Conservation (phyloP, 805 yeast species). For the Vanderwaltozyma tropicalis region DNA sequence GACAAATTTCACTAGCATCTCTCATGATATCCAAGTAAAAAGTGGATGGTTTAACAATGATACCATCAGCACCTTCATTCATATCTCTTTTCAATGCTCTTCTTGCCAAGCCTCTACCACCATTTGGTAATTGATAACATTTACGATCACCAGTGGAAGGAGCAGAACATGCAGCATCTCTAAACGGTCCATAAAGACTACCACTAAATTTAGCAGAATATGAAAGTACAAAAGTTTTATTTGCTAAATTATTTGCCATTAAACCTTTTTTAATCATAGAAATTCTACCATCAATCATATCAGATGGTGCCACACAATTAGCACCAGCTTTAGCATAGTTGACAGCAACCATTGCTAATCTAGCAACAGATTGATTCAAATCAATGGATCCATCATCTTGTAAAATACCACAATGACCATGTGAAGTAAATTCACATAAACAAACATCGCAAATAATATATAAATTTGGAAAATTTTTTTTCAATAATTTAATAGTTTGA, state of each 20-base stretch:
- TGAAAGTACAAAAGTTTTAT: slow-evolving; percentile 80
- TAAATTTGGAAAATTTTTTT: slow-evolving; percentile 61
- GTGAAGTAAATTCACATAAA: slow-evolving; percentile 89
- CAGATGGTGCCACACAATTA: slow-evolving; percentile 90
- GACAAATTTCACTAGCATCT: slow-evolving; percentile 75
- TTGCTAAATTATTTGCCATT: slow-evolving; percentile 72
- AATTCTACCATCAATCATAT: slow-evolving; percentile 95
- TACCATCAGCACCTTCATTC: slow-evolving; percentile 89
- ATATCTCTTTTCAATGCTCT: slow-evolving; percentile 82
- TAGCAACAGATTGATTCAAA: slow-evolving; percentile 59
- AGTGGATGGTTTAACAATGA: slow-evolving; percentile 92
- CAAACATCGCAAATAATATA: slow-evolving; percentile 92
- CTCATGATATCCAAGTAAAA: slow-evolving; percentile 85
- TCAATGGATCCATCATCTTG: slow-evolving; percentile 80
- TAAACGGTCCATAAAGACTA: slow-evolving; percentile 86
- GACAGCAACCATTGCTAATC: slow-evolving; percentile 90
- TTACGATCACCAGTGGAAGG: slow-evolving; percentile 89
- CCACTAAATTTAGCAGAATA: slow-evolving; percentile 94
- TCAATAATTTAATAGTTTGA: slow-evolving; percentile 56
- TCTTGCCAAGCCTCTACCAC: slow-evolving; percentile 87
- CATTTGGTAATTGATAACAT: slow-evolving; percentile 86
- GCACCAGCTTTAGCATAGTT: slow-evolving; percentile 96
- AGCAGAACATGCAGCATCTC: slow-evolving; percentile 92
- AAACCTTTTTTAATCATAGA: slow-evolving; percentile 79
- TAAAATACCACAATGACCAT: slow-evolving; percentile 95